Conservation (phyloP, 2,329 filamentous ascomycete species). For the Cladorrhinum sp. region DNA sequence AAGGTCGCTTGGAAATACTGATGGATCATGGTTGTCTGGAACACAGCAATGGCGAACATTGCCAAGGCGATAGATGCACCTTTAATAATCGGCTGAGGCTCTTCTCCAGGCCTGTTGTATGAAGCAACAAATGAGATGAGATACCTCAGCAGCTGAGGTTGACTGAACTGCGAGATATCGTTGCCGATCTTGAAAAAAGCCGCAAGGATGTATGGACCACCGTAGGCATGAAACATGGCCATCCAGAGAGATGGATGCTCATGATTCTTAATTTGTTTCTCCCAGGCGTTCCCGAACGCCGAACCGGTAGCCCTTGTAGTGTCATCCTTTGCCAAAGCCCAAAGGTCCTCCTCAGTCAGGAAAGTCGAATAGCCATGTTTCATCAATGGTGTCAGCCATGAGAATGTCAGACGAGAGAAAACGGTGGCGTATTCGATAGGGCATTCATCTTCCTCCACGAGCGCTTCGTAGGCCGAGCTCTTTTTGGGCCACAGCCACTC, state of each 20-base stretch:
- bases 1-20: conserved; percentile 98
- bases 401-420: conserved; percentile 90
- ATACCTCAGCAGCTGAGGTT: conserved; percentile 83
- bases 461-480: conserved; percentile 57
- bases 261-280: conserved; percentile 63
- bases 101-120: conserved; percentile 55
- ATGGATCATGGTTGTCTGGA: conserved; percentile 87
- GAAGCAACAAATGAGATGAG: conserved; percentile 84
- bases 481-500: conserved; percentile 88
- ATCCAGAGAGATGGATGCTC: conserved; percentile 82
- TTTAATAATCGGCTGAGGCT: conserved; percentile 73
- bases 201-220: conserved; percentile 76
- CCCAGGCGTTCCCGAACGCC: conserved; percentile 73
- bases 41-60: conserved; percentile 86
- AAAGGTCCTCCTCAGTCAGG: conserved; percentile 91
- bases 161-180: conserved; percentile 80
- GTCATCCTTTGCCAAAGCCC: conserved; percentile 81
- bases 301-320: conserved; percentile 71
- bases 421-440: conserved; percentile 88
- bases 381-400: conserved; percentile 99
- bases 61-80: conserved; percentile 83
- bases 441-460: conserved; percentile 60
- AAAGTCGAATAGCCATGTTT: conserved; percentile 87
- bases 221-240: conserved; percentile 79
- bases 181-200: conserved; percentile 86